Percentiles rank a stretch among this genome's conserved stretches.
Evolutionary conservation across 768 basidiomycete genomes (phyloP).

Genomic region (Cubamyces sp.): DNA sequence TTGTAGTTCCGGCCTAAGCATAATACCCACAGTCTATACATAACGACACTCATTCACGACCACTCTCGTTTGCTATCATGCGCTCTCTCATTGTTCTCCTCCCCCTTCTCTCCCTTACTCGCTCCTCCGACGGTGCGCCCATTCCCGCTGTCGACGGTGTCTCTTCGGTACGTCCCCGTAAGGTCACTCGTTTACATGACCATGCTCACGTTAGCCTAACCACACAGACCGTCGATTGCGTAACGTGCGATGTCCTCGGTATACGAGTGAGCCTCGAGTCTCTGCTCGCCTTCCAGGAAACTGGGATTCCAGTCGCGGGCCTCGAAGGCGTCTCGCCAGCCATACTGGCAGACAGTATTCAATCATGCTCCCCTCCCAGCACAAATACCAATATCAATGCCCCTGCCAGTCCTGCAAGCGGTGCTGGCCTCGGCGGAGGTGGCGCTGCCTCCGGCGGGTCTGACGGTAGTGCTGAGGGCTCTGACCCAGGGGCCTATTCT

Average conservation of each 20-base stretch:
- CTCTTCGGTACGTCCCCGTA: not conserved
- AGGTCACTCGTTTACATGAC: not conserved
- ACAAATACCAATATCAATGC: not conserved
- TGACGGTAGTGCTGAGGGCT: not conserved
- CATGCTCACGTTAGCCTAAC: not conserved
- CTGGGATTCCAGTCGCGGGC: not conserved
- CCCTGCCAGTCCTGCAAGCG: not conserved
- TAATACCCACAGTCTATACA: not conserved
- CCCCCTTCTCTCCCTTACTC: constrained; percentile 14
- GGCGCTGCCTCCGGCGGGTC: not conserved
- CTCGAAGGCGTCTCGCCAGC: not conserved
- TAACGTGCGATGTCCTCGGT: not conserved
- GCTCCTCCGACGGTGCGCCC: constrained; percentile 8
- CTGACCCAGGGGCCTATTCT: not conserved
- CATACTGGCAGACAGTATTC: not conserved
- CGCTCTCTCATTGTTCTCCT: constrained; percentile 21
- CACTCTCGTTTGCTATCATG: constrained; percentile 14
- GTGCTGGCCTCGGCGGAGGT: not conserved
- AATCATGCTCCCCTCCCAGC: not conserved
- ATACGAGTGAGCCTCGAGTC: not conserved
- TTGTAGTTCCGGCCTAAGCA: not conserved
- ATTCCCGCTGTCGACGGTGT: not conserved
- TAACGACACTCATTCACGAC: constrained; percentile 15
- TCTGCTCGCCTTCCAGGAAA: not conserved
- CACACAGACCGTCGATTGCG: not conserved